Percentiles rank a stretch among this genome's conserved stretches.
These are phyloP conservation scores for Silene conica DNA, from an alignment of 148 eudicot genomes.

Conservation along the genomic window DNA sequence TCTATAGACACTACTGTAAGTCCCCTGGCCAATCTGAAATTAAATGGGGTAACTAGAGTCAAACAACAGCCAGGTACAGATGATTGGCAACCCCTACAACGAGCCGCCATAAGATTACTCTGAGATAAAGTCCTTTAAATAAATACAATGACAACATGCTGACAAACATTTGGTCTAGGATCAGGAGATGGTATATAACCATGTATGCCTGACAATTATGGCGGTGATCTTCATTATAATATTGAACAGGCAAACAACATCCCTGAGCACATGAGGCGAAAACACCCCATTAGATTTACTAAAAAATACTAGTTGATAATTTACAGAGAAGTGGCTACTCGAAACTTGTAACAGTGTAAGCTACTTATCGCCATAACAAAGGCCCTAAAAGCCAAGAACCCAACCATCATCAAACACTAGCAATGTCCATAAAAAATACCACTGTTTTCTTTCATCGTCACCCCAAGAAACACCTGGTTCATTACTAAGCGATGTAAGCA, in stretches of 20 bases:
- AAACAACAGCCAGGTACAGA: constrained; percentile 16
- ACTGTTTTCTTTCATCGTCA: background rate
- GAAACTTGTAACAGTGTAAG: background rate
- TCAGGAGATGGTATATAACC: background rate
- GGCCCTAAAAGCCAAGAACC: background rate
- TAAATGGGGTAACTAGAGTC: constrained; percentile 14
- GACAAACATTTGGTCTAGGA: background rate
- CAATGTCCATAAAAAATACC: background rate
- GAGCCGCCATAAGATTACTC: constrained; percentile 8
- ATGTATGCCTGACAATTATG: background rate
- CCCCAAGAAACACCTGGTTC: background rate
- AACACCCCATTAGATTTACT: no score
- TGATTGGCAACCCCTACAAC: background rate
- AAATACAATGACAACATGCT: background rate
- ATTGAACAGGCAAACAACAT: background rate
- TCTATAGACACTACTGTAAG: constrained; percentile 78
- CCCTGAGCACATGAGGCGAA: background rate
- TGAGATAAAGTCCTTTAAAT: background rate
- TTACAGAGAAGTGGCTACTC: background rate
- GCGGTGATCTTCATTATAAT: background rate
- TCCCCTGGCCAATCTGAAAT: constrained; percentile 84
- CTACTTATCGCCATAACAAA: background rate
- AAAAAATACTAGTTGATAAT: background rate
- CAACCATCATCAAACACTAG: background rate
- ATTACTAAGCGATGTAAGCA: no score